Evolutionary conservation across 805 yeast genomes (phyloP).

Genomic region (Blastobotrys americana): DNA sequence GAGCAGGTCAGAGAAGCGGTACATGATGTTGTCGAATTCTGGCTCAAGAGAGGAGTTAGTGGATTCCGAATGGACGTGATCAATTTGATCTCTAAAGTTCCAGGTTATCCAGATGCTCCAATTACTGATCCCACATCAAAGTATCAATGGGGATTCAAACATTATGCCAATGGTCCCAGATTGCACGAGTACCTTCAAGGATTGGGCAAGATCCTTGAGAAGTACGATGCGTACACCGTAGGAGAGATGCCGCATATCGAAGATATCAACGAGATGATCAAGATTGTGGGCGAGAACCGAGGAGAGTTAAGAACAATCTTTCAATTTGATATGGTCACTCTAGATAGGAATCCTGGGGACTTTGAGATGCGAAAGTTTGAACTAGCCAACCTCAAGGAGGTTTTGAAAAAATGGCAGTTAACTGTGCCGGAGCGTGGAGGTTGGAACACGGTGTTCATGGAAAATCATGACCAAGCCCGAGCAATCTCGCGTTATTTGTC

Average conservation of each 20-base stretch:
- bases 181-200: slow-evolving; percentile 53
- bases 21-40: slow-evolving; percentile 43
- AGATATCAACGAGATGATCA: slow-evolving; percentile 19
- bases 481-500: slow-evolving; percentile 42
- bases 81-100: slow-evolving; percentile 45
- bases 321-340: slow-evolving; percentile 17
- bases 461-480: slow-evolving; percentile 56
- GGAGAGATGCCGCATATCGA: slow-evolving; percentile 47
- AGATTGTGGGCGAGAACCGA: slow-evolving; percentile 19
- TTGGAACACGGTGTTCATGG: slow-evolving; percentile 50
- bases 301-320: slow-evolving; percentile 22
- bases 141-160: slow-evolving; percentile 35
- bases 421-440: slow-evolving; percentile 41
- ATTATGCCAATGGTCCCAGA: slow-evolving; percentile 43
- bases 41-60: slow-evolving; percentile 49
- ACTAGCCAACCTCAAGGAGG: slow-evolving; percentile 12
- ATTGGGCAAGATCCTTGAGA: slow-evolving; percentile 38
- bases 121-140: slow-evolving; percentile 36
- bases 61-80: slow-evolving; percentile 55
- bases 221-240: slow-evolving; percentile 48
- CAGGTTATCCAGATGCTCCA: slow-evolving; percentile 43
- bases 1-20: slow-evolving; percentile 34
- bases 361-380: slow-evolving; percentile 9
- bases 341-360: slow-evolving; percentile 13
- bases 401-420: slow-evolving; percentile 15